Evolutionary conservation across 495 filamentous ascomycete genomes (phyloP).

Genomic region (Neurospora discreta): DNA sequence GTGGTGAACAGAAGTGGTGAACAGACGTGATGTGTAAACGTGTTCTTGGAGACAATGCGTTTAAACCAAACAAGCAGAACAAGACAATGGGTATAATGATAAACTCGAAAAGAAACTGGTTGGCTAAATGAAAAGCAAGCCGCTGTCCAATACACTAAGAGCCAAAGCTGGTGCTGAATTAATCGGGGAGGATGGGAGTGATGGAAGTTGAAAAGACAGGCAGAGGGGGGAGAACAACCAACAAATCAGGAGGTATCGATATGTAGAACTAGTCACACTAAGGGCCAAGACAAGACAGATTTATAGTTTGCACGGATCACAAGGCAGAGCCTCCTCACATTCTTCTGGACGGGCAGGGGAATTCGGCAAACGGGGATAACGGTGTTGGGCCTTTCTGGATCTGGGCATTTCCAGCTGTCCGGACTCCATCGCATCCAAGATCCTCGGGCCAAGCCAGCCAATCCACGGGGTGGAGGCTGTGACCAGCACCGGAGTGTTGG

Average conservation of each 20-base stretch:
- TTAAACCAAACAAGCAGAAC: neutral
- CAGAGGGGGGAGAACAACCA: neutral
- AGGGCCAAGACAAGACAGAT: neutral
- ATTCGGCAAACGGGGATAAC: neutral
- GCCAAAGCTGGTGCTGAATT: neutral
- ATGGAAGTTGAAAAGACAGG: neutral
- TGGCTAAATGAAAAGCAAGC: neutral
- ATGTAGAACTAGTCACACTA: neutral
- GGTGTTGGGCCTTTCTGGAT: neutral
- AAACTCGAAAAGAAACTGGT: neutral
- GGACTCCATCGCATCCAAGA: constrained; percentile 5
- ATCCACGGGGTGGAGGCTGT: neutral
- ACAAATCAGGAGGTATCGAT: neutral
- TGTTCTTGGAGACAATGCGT: neutral
- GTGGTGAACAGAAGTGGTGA: neutral
- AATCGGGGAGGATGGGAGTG: neutral
- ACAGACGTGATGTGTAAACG: no score
- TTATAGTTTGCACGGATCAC: neutral
- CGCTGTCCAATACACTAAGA: neutral
- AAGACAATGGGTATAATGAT: neutral
- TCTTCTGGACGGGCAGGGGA: neutral
- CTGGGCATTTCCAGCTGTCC: constrained; percentile 4
- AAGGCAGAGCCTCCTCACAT: neutral
- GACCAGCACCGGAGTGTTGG: neutral
- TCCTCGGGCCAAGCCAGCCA: constrained; percentile 5